phyloP scores from a whole-genome alignment of 1,139 yeast genomes.

The Hanseniaspora uvarum region DNA sequence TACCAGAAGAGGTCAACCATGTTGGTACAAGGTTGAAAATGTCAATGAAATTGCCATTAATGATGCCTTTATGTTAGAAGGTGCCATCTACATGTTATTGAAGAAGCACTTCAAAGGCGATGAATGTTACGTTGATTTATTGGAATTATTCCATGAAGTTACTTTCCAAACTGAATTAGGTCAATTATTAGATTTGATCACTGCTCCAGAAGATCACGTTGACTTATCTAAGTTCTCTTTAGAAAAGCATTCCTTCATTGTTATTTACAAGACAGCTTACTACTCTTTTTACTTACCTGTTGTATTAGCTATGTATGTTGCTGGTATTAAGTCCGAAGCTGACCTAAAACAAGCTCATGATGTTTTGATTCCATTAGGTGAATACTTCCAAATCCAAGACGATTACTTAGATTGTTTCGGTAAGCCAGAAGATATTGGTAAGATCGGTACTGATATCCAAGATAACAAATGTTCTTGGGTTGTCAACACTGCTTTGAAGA shows the following conservation, averaged over 20 bases:
- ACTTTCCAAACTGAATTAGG: constrained; percentile 98
- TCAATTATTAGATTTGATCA: constrained; percentile 84
- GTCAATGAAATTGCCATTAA: constrained; percentile 92
- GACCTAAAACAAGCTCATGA: constrained; percentile 85
- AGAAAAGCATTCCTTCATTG: constrained; percentile 87
- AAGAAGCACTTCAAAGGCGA: constrained; percentile 81
- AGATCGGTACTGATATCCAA: constrained; percentile 96
- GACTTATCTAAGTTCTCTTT: constrained; percentile 80
- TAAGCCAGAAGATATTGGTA: constrained; percentile 93
- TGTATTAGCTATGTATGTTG: constrained; percentile 89
- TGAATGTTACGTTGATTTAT: constrained; percentile 72
- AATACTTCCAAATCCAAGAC: constrained; percentile 97
- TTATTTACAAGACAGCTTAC: constrained; percentile 92
- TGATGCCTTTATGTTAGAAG: constrained; percentile 94
- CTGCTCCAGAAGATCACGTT: constrained; percentile 93
- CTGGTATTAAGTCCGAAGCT: constrained; percentile 58
- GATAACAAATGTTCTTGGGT: constrained; percentile 99
- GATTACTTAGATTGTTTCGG: constrained; percentile 96
- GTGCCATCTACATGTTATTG: constrained; percentile 78
- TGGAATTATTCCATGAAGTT: constrained; percentile 87
- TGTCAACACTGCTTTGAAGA: constrained; percentile 78
- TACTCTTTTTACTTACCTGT: constrained; percentile 97
- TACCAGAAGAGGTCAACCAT: constrained; percentile 97
- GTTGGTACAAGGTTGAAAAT: constrained; percentile 80
- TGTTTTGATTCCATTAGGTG: constrained; percentile 88